Base-by-base conservation (phyloP, 2,329 filamentous ascomycete species). In the Trichoderma sp. region DNA sequence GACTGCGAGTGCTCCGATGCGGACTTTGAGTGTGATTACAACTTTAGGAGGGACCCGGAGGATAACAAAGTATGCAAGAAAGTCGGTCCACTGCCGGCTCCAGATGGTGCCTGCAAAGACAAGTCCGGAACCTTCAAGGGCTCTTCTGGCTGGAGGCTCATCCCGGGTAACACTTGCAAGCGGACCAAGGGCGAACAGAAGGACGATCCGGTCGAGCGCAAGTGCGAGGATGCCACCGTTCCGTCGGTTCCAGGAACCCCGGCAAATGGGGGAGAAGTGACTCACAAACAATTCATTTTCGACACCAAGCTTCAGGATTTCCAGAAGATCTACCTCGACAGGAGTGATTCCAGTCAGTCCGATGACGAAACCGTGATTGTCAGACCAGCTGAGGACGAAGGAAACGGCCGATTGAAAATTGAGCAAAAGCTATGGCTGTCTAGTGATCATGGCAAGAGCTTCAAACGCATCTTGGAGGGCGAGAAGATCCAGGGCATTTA, bases 21-120 rank as follows among this genome's bases (percentile, higher is more conserved):
- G 39, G 97, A 99, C 80, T 99, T 97, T 79, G 96, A 99, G 82
- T 99, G 96, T 80, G 95, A 98, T 79, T 97, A 93, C 85, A 97
- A 97, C 80, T 98, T 97, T 79, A 84, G 90, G 72, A 88, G 88
- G 76, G 85, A 86, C 71, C 86, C 86, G 43, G 84, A 88, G 4
- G 89, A 95, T 73, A 86, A 88, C 67, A 88, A 88, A 64, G 86
- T 91, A 73, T 98, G 96, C 79, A 85, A 90, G 28, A 86, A 88
- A 8, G 88, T 86, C 30, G 90, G 88, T 0, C 84, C 88, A 3
- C 80, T 97, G 57, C 80, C 85, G 3, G 84, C 90, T 2, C 94
- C 95, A 0, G 87, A 92, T 61, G 93, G 89, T 8, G 87, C 88
- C 32, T 99, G 96, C 81, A 89, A 92, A 78, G 80, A 84, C 3